A percentile compares a stretch with the other conserved stretches of the same genome.
phyloP scores from a whole-genome alignment of 1,139 yeast genomes.

The Lodderomyces orthopsilosis region DNA sequence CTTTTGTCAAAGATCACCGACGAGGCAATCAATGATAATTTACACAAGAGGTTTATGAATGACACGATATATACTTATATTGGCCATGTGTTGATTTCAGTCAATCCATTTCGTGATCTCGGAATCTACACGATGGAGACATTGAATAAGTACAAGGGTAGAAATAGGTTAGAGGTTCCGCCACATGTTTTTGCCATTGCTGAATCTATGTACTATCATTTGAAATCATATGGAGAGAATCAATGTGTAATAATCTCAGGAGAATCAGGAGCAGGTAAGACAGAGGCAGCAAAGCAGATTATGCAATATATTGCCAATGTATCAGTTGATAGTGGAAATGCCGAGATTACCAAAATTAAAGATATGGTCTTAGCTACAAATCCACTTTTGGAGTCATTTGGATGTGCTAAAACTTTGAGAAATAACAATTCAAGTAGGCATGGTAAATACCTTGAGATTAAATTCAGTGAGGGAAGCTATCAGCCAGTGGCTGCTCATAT shows the following conservation, averaged over 20 bases:
- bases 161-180: constrained; percentile 93
- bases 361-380: constrained; percentile 98
- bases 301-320: constrained; percentile 98
- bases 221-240: constrained; percentile 90
- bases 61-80: constrained; percentile 87
- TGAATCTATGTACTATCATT: constrained; percentile 92
- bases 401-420: constrained; percentile 96
- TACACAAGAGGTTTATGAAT: constrained; percentile 84
- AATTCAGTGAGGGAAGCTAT: constrained; percentile 66
- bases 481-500: constrained; percentile 96
- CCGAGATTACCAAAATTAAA: constrained; percentile 74
- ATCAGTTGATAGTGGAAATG: constrained; percentile 41
- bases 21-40: constrained; percentile 88
- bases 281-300: constrained; percentile 97
- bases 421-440: constrained; percentile 97
- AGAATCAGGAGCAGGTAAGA: constrained; percentile 98
- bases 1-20: constrained; percentile 85
- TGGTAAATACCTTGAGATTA: constrained; percentile 93
- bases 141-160: constrained; percentile 77
- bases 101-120: constrained; percentile 92
- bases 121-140: constrained; percentile 88
- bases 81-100: constrained; percentile 88
- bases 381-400: constrained; percentile 93
- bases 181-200: constrained; percentile 99
- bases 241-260: constrained; percentile 99